A percentile compares a stretch with the other conserved stretches of the same genome.
These are phyloP conservation scores for Trichoderma endophyticum DNA, from an alignment of 2,329 filamentous ascomycete species.

Conservation along the genomic window DNA sequence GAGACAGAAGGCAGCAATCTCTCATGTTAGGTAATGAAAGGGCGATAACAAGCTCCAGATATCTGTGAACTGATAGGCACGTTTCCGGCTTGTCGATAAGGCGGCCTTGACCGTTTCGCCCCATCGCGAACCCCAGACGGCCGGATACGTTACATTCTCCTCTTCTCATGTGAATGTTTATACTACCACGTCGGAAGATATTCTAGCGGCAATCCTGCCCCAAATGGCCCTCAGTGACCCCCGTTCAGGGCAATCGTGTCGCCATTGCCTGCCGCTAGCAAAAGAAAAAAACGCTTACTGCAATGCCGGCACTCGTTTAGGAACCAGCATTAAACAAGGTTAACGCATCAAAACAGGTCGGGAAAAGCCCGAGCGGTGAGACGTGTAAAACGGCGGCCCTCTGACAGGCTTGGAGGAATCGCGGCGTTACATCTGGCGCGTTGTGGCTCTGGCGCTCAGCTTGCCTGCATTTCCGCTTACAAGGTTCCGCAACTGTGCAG, in stretches of 20 bases:
- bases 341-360: not conserved
- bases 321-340: not conserved
- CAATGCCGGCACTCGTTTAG: conserved; percentile 7
- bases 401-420: not conserved
- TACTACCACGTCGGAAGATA: not conserved
- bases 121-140: not conserved
- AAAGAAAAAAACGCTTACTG: not conserved
- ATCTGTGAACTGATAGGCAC: not conserved
- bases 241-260: conserved; percentile 1
- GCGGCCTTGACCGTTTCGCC: not conserved
- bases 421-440: not conserved
- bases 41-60: not conserved
- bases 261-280: not conserved
- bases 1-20: not conserved
- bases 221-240: not conserved
- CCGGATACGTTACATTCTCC: not conserved
- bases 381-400: not conserved
- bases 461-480: not conserved
- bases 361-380: conserved; percentile 7
- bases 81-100: conserved; percentile 8
- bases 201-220: not conserved
- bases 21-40: not conserved
- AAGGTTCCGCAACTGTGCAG: not conserved
- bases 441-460: conserved; percentile 4
- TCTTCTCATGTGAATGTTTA: not conserved